Evolutionary conservation across 306 rosid species (phyloP).

Genomic region (Begonia loranthoides): DNA sequence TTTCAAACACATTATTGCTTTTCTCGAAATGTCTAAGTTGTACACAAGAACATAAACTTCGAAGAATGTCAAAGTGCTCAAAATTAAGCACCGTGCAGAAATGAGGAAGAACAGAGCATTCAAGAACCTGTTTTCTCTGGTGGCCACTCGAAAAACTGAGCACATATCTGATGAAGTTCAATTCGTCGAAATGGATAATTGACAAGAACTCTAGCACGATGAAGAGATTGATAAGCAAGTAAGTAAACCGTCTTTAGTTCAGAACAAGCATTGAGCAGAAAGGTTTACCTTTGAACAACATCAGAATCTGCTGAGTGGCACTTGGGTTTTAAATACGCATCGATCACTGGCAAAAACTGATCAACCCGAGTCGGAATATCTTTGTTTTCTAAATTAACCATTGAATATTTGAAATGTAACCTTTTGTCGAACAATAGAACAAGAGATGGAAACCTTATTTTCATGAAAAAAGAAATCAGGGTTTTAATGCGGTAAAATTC

Average conservation of each 20-base stretch:
- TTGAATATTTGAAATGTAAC: too few relatives aligned
- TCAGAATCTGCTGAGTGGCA: constrained; percentile 65
- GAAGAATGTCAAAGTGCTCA: too few relatives aligned
- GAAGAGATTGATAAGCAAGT: constrained; percentile 1
- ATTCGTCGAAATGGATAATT: constrained; percentile 47
- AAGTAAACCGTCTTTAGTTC: too few relatives aligned
- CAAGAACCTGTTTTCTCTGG: constrained; percentile 62
- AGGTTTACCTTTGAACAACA: constrained; percentile 33
- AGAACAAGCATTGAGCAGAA: not conserved
- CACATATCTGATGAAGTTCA: constrained; percentile 47
- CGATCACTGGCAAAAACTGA: constrained; percentile 33
- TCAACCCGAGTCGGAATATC: constrained; percentile 16
- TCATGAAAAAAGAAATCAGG: too few relatives aligned
- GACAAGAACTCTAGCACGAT: constrained; percentile 39
- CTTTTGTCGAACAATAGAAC: too few relatives aligned
- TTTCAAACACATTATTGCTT: too few relatives aligned
- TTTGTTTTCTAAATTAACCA: constrained; percentile 19
- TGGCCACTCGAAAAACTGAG: constrained; percentile 50
- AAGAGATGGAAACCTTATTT: too few relatives aligned
- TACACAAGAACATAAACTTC: too few relatives aligned
- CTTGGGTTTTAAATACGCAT: constrained; percentile 68
- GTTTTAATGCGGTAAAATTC: too few relatives aligned
- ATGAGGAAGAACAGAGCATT: not conserved
- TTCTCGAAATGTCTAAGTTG: too few relatives aligned
- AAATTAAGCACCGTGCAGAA: too few relatives aligned